These are phyloP conservation scores for Trichoderma simmonsii DNA, from an alignment of 2,329 filamentous ascomycete genomes.

Conservation along the genomic window DNA sequence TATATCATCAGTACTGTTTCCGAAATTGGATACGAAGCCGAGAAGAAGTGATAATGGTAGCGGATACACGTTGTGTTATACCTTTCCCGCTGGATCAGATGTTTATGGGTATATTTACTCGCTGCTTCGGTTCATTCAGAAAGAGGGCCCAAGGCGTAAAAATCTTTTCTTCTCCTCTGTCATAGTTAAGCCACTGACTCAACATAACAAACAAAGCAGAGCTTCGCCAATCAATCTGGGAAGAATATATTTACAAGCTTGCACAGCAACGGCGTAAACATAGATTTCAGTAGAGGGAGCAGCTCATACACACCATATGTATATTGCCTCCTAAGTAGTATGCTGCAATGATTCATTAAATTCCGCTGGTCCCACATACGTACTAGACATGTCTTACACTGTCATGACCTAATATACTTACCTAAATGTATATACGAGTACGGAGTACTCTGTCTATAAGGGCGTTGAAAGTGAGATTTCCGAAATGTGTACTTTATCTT, in stretches of 20 bases:
- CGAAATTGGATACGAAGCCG: neutral
- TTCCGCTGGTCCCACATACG: neutral
- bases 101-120: neutral
- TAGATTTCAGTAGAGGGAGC: neutral
- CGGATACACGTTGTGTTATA: fast-evolving
- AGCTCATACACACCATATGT: neutral
- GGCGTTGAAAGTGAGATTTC: neutral
- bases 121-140: neutral
- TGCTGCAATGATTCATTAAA: neutral
- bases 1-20: neutral
- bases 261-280: neutral
- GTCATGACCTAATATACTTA: neutral
- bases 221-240: neutral
- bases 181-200: neutral
- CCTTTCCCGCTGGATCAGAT: neutral
- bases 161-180: neutral
- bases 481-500: neutral
- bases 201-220: neutral
- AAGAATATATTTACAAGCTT: neutral
- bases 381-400: neutral
- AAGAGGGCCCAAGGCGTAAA: neutral
- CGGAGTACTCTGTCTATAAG: neutral
- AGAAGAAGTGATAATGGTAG: neutral
- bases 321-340: neutral
- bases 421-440: neutral